Conservation (phyloP, 345 rosid species). For the Cardamine chenopodiifolia region DNA sequence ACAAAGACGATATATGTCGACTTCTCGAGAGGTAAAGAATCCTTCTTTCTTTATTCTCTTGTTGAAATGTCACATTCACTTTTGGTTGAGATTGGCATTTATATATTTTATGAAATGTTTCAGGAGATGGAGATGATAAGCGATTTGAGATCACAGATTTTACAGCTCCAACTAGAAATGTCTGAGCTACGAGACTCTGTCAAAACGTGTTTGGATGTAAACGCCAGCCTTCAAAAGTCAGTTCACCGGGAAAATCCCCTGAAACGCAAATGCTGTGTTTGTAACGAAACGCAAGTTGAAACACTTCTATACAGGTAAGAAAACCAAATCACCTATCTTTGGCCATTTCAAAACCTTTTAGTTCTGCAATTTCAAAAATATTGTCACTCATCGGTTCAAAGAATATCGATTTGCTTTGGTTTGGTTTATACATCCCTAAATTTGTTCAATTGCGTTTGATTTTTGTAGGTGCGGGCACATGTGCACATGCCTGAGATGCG, state of each 20-base stretch:
- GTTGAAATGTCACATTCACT: background rate
- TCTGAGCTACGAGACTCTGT: slow-evolving; percentile 66
- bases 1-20: slow-evolving; percentile 63
- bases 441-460: background rate
- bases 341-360: background rate
- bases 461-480: slow-evolving; percentile 82
- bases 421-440: too few species aligned
- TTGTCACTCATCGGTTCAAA: too few species aligned
- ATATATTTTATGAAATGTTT: slow-evolving; percentile 1
- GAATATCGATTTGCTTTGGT: too few species aligned
- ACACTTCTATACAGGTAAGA: slow-evolving; percentile 58
- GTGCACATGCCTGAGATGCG: slow-evolving; percentile 81
- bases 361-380: background rate
- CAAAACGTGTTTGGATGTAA: slow-evolving; percentile 62
- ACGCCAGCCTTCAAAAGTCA: slow-evolving; percentile 53
- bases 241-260: slow-evolving; percentile 46
- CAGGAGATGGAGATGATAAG: slow-evolving; percentile 77
- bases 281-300: slow-evolving; percentile 70
- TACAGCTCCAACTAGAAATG: slow-evolving; percentile 73
- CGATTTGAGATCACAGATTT: slow-evolving; percentile 68
- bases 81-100: background rate
- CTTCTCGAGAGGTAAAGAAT: slow-evolving; percentile 68
- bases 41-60: background rate
- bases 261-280: slow-evolving; percentile 70
- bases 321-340: background rate